Base-by-base conservation (phyloP, 2,329 filamentous ascomycete species). In the Ceratocystis alfenasii region DNA sequence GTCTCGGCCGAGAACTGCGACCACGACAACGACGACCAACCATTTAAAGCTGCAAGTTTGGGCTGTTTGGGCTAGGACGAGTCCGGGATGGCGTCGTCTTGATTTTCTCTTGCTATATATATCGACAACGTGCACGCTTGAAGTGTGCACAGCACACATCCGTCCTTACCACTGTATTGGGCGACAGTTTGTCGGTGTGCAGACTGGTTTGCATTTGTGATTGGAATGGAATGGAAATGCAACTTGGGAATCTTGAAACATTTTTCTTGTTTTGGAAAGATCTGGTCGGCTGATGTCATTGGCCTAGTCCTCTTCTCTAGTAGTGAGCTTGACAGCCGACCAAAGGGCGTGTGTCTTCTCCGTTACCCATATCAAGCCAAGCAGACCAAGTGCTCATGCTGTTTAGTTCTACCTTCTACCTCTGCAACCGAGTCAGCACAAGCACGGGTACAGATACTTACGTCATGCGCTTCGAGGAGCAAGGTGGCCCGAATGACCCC, bases 261-360 rank as follows among this genome's bases (percentile, higher is more conserved):
- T 20, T 57, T 57, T 33, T 22, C 17, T 57, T 59, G 17, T 59
- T 36, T 57, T 30, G 8, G n/a, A 15, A 17, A 6, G 15, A 30
- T 25, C 20, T 59, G 10, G 33, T 59, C n/a, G 12, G 55, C 55
- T 59, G 28, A 59, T 59, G 55, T 59, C 55, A 59, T 59, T 59
- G 28, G 36, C 12, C 12, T 15, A 15, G 36, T 5, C 33, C 33
- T 36, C 8, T 36, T 5, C 33, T 10, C 33, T 10, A 12, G 33
- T 36, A 36, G 33, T 57, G 10, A 4, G 33, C 28, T 33, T 59
- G 28, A n/a, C 17, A n/a, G 55, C 53, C 53, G n/a, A 33, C 53
- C 50, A 55, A 55, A 25, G 36, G 10, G 36, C 36, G 36, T 41
- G 36, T 41, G 12, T 41, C 36, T 41, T 41, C 10, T 41, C 12